Evolutionary conservation across 2,329 filamentous ascomycete species (phyloP).

Genomic region (Ceratocystis colombiana): DNA sequence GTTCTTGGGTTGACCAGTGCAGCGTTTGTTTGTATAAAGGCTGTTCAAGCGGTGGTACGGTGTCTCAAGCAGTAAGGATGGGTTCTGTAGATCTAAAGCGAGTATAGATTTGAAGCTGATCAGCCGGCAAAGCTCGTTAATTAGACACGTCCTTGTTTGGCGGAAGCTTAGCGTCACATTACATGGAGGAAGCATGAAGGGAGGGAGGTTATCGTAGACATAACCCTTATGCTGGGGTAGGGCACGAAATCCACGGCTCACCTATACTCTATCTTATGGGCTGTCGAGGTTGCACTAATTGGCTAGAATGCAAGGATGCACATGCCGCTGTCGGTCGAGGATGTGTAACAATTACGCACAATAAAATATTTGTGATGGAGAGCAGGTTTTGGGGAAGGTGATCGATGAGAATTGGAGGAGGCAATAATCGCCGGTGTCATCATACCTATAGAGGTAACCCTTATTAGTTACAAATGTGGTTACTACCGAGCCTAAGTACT

Average conservation of each 20-base stretch:
- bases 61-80: no score
- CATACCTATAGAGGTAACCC: background rate
- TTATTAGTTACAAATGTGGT: no score
- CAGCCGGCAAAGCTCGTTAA: no score
- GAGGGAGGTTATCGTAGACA: background rate
- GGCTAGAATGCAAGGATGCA: background rate
- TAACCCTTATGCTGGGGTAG: slow-evolving; percentile 1
- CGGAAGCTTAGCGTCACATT: no score
- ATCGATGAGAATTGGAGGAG: background rate
- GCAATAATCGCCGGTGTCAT: background rate
- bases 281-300: background rate
- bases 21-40: background rate
- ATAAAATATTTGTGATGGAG: background rate
- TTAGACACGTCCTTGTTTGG: no score
- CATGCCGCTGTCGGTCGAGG: background rate
- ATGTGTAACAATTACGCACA: background rate
- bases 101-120: no score
- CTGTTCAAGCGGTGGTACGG: no score
- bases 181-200: no score
- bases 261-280: background rate
- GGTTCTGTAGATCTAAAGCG: no score
- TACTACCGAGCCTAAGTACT: no score
- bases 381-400: background rate
- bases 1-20: background rate
- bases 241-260: background rate